Base-by-base conservation (phyloP, 441 rosid species). In the Adansonia madagascariensis region DNA sequence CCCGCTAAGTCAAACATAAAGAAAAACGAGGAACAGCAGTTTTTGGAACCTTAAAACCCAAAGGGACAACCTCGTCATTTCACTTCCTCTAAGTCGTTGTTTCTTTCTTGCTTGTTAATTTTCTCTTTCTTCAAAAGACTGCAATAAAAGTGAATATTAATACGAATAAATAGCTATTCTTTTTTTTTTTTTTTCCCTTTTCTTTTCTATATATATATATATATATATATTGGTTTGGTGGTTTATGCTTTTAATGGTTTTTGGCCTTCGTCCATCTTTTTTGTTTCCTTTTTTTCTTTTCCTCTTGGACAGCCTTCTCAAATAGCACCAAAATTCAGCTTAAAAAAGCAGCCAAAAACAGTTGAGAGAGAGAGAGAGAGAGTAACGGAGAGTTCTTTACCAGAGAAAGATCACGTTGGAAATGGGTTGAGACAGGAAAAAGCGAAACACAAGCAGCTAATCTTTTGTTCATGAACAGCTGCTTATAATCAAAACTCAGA, bases 391-490 rank as follows among this genome's bases (percentile, higher is more conserved):
- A 44, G 63, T 47, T 2, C 44, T 73, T 27, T 27, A 75, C 12
- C 50, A 67, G 35, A 7, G 12, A 69, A 76, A 80, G 86, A 79
- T 84, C 89, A 78, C 24, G 69, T 59, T 66, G 47, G 55, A 53
- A 70, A 82, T 84, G 89, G 89, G 82, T 60, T 84, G 76, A 80
- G 61, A 17, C 61, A 0, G 35, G 11, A 46, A 27, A 9, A 77
- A 53, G 62, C 55, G 8, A 57, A 71, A 43, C 72, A 77, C 44
- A 64, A 27, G 27, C 56, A 27, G n/a, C 65, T 46, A 14, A 9
- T 56, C 1, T 43, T 66, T 41, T 72, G 35, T 69, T 71, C 68
- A 27, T 10, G 52, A 31, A 27, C 53, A 49, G 74, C 74, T 59
- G 70, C 66, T 76, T 22, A 56, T 81, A 12, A 59, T 41, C 41